Percentiles rank a stretch among this genome's conserved stretches.
These are phyloP conservation scores for Anthostomella pinea DNA, from an alignment of 2,329 filamentous ascomycete genomes.

Conservation along the genomic window DNA sequence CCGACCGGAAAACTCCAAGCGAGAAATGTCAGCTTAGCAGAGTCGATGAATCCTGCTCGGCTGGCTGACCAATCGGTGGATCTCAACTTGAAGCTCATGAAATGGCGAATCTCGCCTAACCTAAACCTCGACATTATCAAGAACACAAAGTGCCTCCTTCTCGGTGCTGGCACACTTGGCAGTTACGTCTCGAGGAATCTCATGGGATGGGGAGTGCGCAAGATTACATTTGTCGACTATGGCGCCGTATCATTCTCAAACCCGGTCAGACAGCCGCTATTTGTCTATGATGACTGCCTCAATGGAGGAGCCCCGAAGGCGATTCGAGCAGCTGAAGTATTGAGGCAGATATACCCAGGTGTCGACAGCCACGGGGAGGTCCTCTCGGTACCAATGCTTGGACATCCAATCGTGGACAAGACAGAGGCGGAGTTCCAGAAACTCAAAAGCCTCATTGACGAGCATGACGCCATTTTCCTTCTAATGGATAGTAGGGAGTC, in stretches of 20 bases:
- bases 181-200: slow-evolving; percentile 90
- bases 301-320: slow-evolving; percentile 85
- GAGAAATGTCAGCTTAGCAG: slow-evolving; percentile 76
- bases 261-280: slow-evolving; percentile 90
- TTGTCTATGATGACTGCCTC: slow-evolving; percentile 84
- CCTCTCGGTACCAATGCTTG: slow-evolving; percentile 91
- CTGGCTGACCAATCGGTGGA: slow-evolving; percentile 94
- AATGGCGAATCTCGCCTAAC: slow-evolving; percentile 91
- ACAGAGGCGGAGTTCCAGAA: slow-evolving; percentile 72
- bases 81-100: slow-evolving; percentile 96
- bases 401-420: slow-evolving; percentile 79
- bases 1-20: slow-evolving; percentile 73
- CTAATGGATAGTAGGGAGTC: slow-evolving; percentile 96
- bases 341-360: slow-evolving; percentile 86
- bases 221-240: slow-evolving; percentile 95
- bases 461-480: slow-evolving; percentile 92
- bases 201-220: slow-evolving; percentile 92
- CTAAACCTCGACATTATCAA: slow-evolving; percentile 88
- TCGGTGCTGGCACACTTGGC: slow-evolving; percentile 90
- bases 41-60: slow-evolving; percentile 87
- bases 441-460: slow-evolving; percentile 70
- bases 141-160: slow-evolving; percentile 80
- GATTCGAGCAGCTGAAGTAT: slow-evolving; percentile 70
- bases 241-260: slow-evolving; percentile 93
- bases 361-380: slow-evolving; percentile 78